Conservation (phyloP, 2,329 filamentous ascomycete species). For the Trichoderma simmonsii region DNA sequence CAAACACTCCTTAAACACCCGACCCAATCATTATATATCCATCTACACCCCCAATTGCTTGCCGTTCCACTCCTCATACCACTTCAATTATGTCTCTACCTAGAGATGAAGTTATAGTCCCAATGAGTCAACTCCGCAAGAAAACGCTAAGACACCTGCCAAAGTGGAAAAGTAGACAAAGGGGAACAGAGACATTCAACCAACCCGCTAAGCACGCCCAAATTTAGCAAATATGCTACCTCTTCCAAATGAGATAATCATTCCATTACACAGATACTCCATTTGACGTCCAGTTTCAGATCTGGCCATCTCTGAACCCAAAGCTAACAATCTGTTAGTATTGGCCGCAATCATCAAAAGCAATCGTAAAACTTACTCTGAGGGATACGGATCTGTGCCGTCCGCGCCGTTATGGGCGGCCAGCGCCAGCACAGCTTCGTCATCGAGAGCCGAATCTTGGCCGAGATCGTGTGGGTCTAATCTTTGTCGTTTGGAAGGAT, state of each 20-base stretch:
- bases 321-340: conserved; percentile 31
- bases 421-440: conserved; percentile 49
- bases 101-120: background rate
- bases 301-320: conserved; percentile 40
- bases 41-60: background rate
- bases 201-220: background rate
- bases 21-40: background rate
- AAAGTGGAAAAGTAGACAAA: background rate
- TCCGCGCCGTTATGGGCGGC: conserved; percentile 42
- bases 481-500: conserved; percentile 40
- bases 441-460: conserved; percentile 28
- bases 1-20: background rate
- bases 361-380: conserved; percentile 38
- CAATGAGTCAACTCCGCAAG: background rate
- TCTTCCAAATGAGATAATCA: background rate
- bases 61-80: background rate
- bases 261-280: background rate
- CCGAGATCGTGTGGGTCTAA: conserved; percentile 30
- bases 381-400: conserved; percentile 37
- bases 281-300: background rate
- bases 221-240: background rate
- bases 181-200: background rate
- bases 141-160: background rate
- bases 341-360: background rate
- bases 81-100: background rate